Evolutionary conservation across 164 flowering plant genomes (phyloP), one percentile per base, ranked within the genome.

Genomic region (Dillenia suffruticosa): DNA sequence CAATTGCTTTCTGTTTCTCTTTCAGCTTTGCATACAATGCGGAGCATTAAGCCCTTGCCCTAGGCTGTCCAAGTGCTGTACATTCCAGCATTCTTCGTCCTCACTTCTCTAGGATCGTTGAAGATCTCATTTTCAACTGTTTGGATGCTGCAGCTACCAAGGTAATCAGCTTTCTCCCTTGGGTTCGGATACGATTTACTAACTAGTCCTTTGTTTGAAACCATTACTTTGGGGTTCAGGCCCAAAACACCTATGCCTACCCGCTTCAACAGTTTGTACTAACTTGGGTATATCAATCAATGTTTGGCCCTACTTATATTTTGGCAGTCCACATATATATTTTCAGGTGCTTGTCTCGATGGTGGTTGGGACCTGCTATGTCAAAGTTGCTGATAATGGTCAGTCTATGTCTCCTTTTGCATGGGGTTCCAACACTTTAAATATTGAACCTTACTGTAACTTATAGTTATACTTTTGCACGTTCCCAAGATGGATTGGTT

Each of bases 371-470:
- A 76, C 76, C 44, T 75, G 83, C 74, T 85, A 65, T 69, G 74
- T 89, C 13, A 88, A 84, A 79, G 93, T 89, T 48, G 87, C 73
- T 19, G 99, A 94, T 73, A 76, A 94, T 81, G 99, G 99, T 94
- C 10, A 74, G 84, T 73, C 55, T 32, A 32, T 32, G 40, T 32
- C 5, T 32, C 40, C 40, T 6, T 3, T 26, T 5, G 6, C 40
- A 32, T 32, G 40, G 40, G 40, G 40, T 32, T 32, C 40, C 40
- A 32, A 32, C 40, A 32, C 40, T 32, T 32, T 6, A 32, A 0
- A 32, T 9, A 10, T 44, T 49, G 17, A 13, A 63, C 54, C 57
- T 24, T 19, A 9, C 22, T 51, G 7, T 48, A 43, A 24, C 24
- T 56, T 56, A 43, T 40, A 14, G 2, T 62, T 58, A 32, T 70